Conservation (phyloP, 139 green algal species). For the Dunaliella sp. region DNA sequence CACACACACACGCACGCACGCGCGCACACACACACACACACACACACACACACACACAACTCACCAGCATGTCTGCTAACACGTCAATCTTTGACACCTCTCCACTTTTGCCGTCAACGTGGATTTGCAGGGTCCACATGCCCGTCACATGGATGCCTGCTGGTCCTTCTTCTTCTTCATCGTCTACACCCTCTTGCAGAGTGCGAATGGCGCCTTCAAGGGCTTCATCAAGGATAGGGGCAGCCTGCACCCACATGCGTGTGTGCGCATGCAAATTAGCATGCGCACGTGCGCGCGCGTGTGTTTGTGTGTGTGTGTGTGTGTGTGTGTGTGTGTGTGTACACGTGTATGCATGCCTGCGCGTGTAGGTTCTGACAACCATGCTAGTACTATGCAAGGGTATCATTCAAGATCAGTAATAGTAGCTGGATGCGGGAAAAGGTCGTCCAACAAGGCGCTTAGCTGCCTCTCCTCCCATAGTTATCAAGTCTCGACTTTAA, state of each 20-base stretch:
- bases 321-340: too few species aligned
- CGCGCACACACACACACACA: too few species aligned
- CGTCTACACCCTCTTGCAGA: slow-evolving; percentile 25
- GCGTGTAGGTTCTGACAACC: not conserved
- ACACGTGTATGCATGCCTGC: too few species aligned
- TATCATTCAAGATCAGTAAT: not conserved
- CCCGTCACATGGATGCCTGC: slow-evolving; percentile 19
- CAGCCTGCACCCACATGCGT: too few species aligned
- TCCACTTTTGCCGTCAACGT: not conserved
- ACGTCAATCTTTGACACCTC: not conserved
- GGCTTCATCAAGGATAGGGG: slow-evolving; percentile 36
- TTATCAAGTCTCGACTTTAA: too few species aligned
- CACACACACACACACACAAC: slow-evolving; percentile 19
- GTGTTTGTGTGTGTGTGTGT: too few species aligned
- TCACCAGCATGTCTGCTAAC: slow-evolving; percentile 29
- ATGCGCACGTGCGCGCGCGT: too few species aligned
- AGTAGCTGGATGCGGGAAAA: too few species aligned
- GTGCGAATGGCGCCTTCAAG: slow-evolving; percentile 45
- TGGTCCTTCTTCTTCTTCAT: not conserved
- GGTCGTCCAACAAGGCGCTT: too few species aligned
- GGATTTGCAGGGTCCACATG: slow-evolving; percentile 36
- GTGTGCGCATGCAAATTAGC: too few species aligned
- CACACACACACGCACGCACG: too few species aligned
- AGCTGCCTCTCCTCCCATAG: too few species aligned
- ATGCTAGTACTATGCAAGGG: not conserved